These are phyloP conservation scores for Trypanosoma mega DNA, from an alignment of 208 protist species.

Conservation along the genomic window DNA sequence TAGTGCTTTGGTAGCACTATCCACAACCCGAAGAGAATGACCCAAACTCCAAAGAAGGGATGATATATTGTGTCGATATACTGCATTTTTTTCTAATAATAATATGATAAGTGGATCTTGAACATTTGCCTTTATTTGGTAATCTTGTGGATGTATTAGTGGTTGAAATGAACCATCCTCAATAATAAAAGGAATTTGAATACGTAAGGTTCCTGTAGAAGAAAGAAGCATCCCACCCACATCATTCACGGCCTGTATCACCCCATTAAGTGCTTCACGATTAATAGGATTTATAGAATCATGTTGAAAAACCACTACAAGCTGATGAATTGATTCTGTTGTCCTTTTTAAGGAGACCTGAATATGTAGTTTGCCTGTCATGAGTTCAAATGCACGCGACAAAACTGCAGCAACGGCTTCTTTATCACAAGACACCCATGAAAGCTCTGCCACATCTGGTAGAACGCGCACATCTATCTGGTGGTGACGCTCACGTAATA, in stretches of 20 bases:
- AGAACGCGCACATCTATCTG: conserved; percentile 54
- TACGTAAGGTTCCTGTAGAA: conserved; percentile 33
- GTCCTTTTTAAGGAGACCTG: conserved; percentile 53
- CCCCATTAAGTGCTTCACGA: conserved; percentile 25
- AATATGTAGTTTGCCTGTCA: conserved; percentile 52
- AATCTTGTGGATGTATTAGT: conserved; percentile 25
- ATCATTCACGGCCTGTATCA: conserved; percentile 43
- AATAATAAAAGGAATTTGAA: conserved; percentile 53
- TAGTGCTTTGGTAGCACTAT: conserved; percentile 55
- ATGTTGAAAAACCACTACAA: conserved; percentile 53
- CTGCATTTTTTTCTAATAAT: conserved; percentile 64
- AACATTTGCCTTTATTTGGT: conserved; percentile 28
- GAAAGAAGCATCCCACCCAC: conserved; percentile 54
- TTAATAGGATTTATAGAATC: conserved; percentile 34
- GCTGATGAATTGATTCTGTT: conserved; percentile 52
- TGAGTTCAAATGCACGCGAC: conserved; percentile 42
- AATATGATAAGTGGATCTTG: conserved; percentile 57
- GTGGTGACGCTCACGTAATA: conserved; percentile 44
- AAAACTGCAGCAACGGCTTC: conserved; percentile 36
- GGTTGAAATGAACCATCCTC: conserved; percentile 41
- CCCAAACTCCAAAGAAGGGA: conserved; percentile 48
- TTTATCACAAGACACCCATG: conserved; percentile 49
- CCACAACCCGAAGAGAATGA: conserved; percentile 57
- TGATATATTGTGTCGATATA: conserved; percentile 69
- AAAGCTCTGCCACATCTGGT: conserved; percentile 49